Base-by-base conservation (phyloP, 2,329 filamentous ascomycete species). In the Aspergillus proliferans region DNA sequence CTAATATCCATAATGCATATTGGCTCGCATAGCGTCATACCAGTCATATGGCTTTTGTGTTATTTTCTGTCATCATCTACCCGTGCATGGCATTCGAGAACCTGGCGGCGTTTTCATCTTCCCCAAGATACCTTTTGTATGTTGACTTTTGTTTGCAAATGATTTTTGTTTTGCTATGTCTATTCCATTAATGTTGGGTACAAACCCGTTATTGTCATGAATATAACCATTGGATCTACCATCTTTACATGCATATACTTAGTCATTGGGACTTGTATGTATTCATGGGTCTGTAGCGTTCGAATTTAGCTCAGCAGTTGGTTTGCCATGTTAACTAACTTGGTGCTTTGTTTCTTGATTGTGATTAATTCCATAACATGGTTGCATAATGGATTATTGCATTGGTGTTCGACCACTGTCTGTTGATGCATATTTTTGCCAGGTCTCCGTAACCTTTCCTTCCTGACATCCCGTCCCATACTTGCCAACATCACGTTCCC, bases 51-150 rank as follows among this genome's bases (percentile, higher is more conserved):
- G 51, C 45, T 53, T 44, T 36, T 38, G n/a, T 45, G n/a, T 60
- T 34, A 48, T 41, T 52, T 57, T 54, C 55, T 52, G 54, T 50
- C 58, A 53, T 59, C 54, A 61, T 59, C 57, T 59, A 56, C 58
- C 59, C 51, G 57, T 60, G 61, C 63, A 66, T 67, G 64, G 65
- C 64, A 68, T 67, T 62, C 59, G 57, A 63, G 58, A 64, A 58
- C 59, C 54, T 61, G 63, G 62, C 57, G 65, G 65, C 64, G 65
- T 68, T 67, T 58, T 54, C 57, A 58, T 61, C 19, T 65, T 58
- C 58, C 59, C 58, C 54, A 66, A 65, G 64, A 69, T 68, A 69
- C 66, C 65, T 66, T 61, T 65, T 66, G 58, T 62, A 61, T 65
- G 58, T 58, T 52, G 55, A 61, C 52, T 57, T 46, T 50, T 36